Evolutionary conservation across 352 stramenopile species (phyloP).

Genomic region (Blastocystis sp.): DNA sequence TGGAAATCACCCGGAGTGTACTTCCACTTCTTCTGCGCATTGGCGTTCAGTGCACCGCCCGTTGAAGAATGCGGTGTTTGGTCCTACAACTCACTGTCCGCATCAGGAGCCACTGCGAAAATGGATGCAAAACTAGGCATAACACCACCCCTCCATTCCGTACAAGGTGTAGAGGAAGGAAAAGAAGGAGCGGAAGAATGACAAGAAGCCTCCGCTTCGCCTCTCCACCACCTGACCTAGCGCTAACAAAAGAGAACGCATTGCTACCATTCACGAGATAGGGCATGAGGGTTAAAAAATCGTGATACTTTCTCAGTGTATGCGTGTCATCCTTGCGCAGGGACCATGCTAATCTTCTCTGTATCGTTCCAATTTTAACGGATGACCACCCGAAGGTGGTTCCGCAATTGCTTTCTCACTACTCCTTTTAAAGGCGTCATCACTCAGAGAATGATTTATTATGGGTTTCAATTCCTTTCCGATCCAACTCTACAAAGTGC

Average conservation of each 20-base stretch:
- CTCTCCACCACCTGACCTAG: conserved; percentile 34
- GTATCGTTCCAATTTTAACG: conserved; percentile 78
- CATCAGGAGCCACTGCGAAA: neutral
- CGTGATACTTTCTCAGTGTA: conserved; percentile 84
- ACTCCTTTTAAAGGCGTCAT: no score
- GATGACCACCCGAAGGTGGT: conserved; percentile 70
- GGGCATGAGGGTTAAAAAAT: conserved; percentile 77
- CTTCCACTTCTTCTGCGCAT: conserved; percentile 14
- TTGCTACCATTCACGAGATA: conserved; percentile 27
- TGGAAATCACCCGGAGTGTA: conserved; percentile 7
- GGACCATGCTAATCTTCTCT: conserved; percentile 90
- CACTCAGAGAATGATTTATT: no score
- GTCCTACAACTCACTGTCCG: neutral
- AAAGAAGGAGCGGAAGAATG: conserved; percentile 24
- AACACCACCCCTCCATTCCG: neutral
- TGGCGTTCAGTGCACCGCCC: conserved; percentile 8
- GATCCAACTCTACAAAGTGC: no score
- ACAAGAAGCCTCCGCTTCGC: conserved; percentile 6
- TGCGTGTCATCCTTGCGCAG: conserved; percentile 87
- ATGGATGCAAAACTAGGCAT: conserved; percentile 36
- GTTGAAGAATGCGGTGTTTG: neutral
- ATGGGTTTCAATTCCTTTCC: no score
- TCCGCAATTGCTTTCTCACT: neutral
- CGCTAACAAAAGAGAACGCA: neutral
- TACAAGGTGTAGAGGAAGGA: conserved; percentile 36